These are phyloP conservation scores for Talaromyces liani DNA, from an alignment of 495 filamentous ascomycete species.

Conservation along the genomic window DNA sequence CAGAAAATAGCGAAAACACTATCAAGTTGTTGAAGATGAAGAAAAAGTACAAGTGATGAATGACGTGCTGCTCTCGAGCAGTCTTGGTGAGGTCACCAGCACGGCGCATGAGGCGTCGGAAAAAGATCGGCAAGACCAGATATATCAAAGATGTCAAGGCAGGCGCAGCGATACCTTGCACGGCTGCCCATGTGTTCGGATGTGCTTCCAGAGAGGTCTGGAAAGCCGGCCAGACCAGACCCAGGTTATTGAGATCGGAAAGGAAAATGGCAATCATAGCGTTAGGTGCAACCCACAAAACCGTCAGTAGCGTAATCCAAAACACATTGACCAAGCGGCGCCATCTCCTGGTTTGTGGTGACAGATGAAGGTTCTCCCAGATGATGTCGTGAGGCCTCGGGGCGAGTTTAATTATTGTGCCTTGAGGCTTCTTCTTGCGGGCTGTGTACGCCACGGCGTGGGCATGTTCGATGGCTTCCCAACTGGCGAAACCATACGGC, in stretches of 20 bases:
- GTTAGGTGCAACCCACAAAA: slow-evolving; percentile 93
- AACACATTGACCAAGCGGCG: slow-evolving; percentile 70
- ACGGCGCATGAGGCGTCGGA: slow-evolving; percentile 71
- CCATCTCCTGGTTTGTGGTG: slow-evolving; percentile 56
- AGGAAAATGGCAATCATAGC: slow-evolving; percentile 91
- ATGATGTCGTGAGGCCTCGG: slow-evolving; percentile 88
- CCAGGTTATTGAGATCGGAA: slow-evolving; percentile 73
- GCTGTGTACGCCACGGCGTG: slow-evolving; percentile 79
- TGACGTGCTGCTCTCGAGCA: slow-evolving; percentile 85
- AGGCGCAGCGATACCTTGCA: slow-evolving; percentile 92
- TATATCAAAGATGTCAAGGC: slow-evolving; percentile 86
- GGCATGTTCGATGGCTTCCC: slow-evolving; percentile 77
- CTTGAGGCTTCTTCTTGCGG: slow-evolving; percentile 72
- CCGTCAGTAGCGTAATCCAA: slow-evolving; percentile 73
- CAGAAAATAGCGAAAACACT: slow-evolving; percentile 84
- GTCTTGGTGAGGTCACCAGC: slow-evolving; percentile 88
- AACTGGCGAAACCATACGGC: slow-evolving; percentile 91
- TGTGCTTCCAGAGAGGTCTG: slow-evolving; percentile 52
- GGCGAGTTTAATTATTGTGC: slow-evolving; percentile 70
- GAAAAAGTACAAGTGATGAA: slow-evolving; percentile 86
- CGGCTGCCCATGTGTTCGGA: slow-evolving; percentile 66
- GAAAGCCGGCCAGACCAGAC: slow-evolving; percentile 73
- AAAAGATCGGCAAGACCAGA: slow-evolving; percentile 80
- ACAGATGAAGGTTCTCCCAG: slow-evolving; percentile 84
- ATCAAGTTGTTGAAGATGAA: slow-evolving; percentile 97